Percentiles rank a stretch among this genome's conserved stretches.
These are phyloP conservation scores for Ogataea ramenticola DNA, from an alignment of 805 yeast genomes.

Conservation along the genomic window DNA sequence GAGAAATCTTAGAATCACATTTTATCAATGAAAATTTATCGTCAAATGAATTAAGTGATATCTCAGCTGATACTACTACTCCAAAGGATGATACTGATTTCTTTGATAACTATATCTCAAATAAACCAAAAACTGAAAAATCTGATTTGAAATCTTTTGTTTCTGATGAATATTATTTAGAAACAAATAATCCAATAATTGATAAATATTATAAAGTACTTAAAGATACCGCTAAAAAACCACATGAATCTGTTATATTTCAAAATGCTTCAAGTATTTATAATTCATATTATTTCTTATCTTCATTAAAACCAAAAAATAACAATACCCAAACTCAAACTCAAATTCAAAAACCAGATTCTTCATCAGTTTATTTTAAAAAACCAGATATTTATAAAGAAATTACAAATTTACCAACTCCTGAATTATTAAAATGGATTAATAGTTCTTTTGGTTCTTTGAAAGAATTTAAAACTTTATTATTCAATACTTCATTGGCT, in stretches of 20 bases:
- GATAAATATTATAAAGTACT: slow-evolving; percentile 29
- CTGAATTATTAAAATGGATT: slow-evolving; percentile 38
- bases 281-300: slow-evolving; percentile 42
- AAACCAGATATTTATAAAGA: slow-evolving; percentile 22
- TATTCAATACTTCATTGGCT: slow-evolving; percentile 60
- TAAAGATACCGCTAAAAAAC: slow-evolving; percentile 35
- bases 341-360: slow-evolving; percentile 15
- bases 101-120: not conserved
- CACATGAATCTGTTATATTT: slow-evolving; percentile 36
- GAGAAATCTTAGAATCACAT: slow-evolving; percentile 20
- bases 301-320: slow-evolving; percentile 32
- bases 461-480: slow-evolving; percentile 63
- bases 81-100: not conserved
- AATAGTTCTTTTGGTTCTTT: slow-evolving; percentile 65
- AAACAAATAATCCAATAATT: slow-evolving; percentile 19
- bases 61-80: not conserved
- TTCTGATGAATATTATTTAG: slow-evolving; percentile 10
- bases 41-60: no score
- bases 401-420: slow-evolving; percentile 16
- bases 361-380: slow-evolving; percentile 31
- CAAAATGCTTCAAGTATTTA: slow-evolving; percentile 39
- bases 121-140: not conserved
- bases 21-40: slow-evolving; percentile 4
- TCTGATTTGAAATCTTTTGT: not conserved
- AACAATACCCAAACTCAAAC: no score